Evolutionary conservation across 2,329 filamentous ascomycete genomes (phyloP).

Genomic region (Didymella pinodella): DNA sequence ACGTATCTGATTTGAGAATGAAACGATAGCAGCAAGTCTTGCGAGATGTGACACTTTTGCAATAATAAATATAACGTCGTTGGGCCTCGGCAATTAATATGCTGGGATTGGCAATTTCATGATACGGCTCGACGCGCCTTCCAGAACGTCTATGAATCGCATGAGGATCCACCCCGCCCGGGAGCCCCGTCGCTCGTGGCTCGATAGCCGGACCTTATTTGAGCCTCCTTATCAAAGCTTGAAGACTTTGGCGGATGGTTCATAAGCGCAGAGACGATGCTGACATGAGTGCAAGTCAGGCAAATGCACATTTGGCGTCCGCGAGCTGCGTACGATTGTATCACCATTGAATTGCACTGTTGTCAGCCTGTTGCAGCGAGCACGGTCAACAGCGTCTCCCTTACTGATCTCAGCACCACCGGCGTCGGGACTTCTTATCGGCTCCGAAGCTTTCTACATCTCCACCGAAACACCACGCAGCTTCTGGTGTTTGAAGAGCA

Average conservation of each 20-base stretch:
- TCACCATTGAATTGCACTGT: not conserved
- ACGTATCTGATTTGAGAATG: constrained; percentile 1
- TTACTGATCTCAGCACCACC: not conserved
- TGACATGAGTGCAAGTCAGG: not conserved
- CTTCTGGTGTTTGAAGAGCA: not conserved
- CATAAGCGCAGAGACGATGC: constrained; percentile 9
- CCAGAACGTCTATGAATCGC: constrained; percentile 29
- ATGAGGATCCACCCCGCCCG: constrained; percentile 28
- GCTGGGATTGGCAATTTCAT: constrained; percentile 23
- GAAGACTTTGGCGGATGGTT: constrained; percentile 4
- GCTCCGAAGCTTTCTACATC: constrained; percentile 7
- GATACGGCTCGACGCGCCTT: constrained; percentile 23
- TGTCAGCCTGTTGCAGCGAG: not conserved
- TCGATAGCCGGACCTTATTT: constrained; percentile 21
- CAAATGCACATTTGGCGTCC: not conserved
- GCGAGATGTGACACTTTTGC: not conserved
- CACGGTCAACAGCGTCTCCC: not conserved
- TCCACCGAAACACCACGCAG: constrained; percentile 3
- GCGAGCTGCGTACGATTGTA: not conserved
- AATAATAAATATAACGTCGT: not conserved
- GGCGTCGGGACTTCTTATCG: constrained; percentile 7
- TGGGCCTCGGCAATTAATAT: constrained; percentile 9
- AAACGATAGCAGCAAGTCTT: constrained; percentile 3
- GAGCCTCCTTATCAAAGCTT: constrained; percentile 16
- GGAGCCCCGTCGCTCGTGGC: constrained; percentile 29